A percentile compares a stretch with the other conserved stretches of the same genome.
Conservation (phyloP, 2,329 filamentous ascomycete species). For the Grosmannia huntii region DNA sequence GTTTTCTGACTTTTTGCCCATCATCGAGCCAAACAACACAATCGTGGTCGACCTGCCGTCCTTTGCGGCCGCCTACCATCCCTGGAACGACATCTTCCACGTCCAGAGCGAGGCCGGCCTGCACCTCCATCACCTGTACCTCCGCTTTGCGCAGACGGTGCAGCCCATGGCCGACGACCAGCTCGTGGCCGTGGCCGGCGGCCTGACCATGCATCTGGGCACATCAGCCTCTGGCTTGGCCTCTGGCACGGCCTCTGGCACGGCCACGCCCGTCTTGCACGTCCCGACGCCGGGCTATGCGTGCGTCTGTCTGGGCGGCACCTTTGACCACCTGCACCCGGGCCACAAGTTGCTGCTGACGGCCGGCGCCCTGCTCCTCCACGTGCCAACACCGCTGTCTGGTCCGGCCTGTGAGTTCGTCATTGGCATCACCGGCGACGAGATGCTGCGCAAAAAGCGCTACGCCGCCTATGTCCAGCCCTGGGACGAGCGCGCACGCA, state of each 20-base stretch:
- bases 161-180: constrained; percentile 37
- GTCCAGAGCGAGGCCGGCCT: constrained; percentile 53
- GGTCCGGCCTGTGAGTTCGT: constrained; percentile 46
- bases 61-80: constrained; percentile 34
- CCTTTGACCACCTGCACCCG: constrained; percentile 90
- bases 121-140: constrained; percentile 37
- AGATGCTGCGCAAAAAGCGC: constrained; percentile 79
- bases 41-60: constrained; percentile 26
- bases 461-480: constrained; percentile 68
- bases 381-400: constrained; percentile 29
- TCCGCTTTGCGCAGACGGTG: constrained; percentile 31
- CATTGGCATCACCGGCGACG: constrained; percentile 80
- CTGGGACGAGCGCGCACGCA: constrained; percentile 62
- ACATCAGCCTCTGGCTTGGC: not conserved
- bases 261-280: constrained; percentile 1
- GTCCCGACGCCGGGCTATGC: constrained; percentile 23
- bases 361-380: constrained; percentile 64
- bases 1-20: constrained; percentile 23
- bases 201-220: constrained; percentile 27
- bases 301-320: constrained; percentile 74
- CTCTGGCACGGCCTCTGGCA: not conserved
- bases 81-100: constrained; percentile 55
- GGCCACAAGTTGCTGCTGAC: constrained; percentile 94
- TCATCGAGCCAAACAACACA: constrained; percentile 30
- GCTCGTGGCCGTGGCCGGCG: constrained; percentile 37